Conservation (phyloP, 306 rosid species). For the Malus asiatica region DNA sequence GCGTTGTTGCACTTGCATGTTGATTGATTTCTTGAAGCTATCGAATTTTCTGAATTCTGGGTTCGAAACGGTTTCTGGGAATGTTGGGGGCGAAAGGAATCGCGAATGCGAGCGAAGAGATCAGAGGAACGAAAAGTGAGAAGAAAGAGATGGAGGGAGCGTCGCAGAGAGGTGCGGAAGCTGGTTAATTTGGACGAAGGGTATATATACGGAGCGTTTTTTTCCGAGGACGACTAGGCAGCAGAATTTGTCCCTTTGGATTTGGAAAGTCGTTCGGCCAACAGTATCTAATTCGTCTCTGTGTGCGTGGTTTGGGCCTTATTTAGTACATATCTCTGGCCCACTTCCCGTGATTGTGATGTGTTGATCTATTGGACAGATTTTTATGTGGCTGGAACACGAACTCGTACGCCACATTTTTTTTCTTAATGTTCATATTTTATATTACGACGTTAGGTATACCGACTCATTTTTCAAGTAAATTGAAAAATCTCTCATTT, state of each 20-base stretch:
- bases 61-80: not conserved
- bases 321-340: not conserved
- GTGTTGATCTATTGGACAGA: no score
- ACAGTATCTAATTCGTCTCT: no score
- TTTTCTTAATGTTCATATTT: no score
- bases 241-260: not conserved
- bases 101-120: not conserved
- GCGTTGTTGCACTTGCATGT: not conserved
- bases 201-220: not conserved
- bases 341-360: not conserved
- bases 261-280: not conserved
- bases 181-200: not conserved
- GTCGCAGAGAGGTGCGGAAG: not conserved
- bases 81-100: not conserved
- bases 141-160: not conserved
- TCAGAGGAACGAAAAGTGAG: not conserved
- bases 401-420: no score
- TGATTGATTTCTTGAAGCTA: not conserved
- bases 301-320: not conserved
- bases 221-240: not conserved
- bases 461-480: no score
- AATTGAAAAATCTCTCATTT: no score
- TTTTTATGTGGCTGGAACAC: no score
- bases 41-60: not conserved
- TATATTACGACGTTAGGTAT: no score